phyloP scores from a whole-genome alignment of 352 stramenopile species.

The Phytopythium litorale region DNA sequence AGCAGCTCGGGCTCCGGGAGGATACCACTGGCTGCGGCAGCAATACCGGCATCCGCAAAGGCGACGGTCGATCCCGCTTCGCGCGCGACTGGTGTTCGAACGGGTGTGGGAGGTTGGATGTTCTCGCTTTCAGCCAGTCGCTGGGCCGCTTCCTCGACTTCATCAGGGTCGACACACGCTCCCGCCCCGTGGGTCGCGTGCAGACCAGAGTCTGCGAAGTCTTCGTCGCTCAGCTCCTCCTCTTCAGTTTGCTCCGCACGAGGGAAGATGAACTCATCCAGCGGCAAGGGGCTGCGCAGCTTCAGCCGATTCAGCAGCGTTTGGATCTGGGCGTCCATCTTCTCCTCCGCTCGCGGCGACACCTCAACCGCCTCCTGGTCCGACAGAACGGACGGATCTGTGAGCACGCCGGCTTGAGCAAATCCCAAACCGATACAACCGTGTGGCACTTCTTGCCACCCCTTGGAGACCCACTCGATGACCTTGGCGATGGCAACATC shows the following conservation, averaged over 20 bases:
- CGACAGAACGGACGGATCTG: not conserved
- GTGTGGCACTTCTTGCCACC: slow-evolving; percentile 54
- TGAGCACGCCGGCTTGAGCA: slow-evolving; percentile 25
- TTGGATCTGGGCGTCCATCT: slow-evolving; percentile 52
- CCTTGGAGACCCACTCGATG: slow-evolving; percentile 52
- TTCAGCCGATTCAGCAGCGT: slow-evolving; percentile 51
- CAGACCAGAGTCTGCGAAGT: slow-evolving; percentile 64
- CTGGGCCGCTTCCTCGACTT: slow-evolving; percentile 17
- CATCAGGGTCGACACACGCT: slow-evolving; percentile 24
- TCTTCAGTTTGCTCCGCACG: slow-evolving; percentile 41
- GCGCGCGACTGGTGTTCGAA: not conserved
- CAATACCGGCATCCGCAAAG: not conserved
- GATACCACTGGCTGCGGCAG: not conserved
- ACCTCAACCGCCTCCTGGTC: not conserved
- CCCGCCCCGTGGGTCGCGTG: slow-evolving; percentile 34
- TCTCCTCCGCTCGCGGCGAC: slow-evolving; percentile 27
- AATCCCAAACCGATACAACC: slow-evolving; percentile 50
- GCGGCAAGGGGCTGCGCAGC: slow-evolving; percentile 30
- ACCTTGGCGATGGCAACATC: slow-evolving; percentile 42
- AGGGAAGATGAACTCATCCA: slow-evolving; percentile 52
- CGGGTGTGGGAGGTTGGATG: slow-evolving; percentile 6
- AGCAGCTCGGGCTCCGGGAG: slow-evolving; percentile 39
- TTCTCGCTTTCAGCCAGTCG: slow-evolving; percentile 18
- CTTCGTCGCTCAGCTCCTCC: slow-evolving; percentile 53
- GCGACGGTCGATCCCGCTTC: not conserved